These are phyloP conservation scores for Deinandra increscens DNA, from an alignment of 129 eudicot species.

Conservation along the genomic window DNA sequence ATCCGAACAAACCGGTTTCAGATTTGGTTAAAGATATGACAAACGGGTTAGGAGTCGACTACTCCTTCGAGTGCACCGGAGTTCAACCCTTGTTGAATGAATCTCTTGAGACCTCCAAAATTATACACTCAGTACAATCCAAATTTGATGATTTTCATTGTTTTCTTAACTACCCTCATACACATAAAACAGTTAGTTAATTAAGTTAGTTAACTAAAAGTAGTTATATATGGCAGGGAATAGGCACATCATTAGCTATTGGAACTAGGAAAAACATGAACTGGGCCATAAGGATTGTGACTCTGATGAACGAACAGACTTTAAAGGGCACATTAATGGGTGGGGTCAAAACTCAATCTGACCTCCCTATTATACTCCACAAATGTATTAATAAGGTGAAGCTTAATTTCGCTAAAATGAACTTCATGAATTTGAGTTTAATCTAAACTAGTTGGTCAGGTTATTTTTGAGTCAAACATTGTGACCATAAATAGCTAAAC, in stretches of 20 bases:
- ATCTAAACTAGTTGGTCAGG: too few species aligned
- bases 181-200: too few species aligned
- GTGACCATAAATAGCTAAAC: too few species aligned
- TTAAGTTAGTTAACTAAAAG: too few species aligned
- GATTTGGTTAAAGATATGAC: slow-evolving; percentile 47
- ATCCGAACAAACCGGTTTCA: slow-evolving; percentile 34
- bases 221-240: slow-evolving; percentile 40
- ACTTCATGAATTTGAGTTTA: too few species aligned
- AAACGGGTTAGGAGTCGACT: slow-evolving; percentile 52
- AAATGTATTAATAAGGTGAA: slow-evolving; percentile 20
- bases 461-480: too few species aligned
- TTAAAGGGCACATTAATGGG: slow-evolving; percentile 36
- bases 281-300: slow-evolving; percentile 20
- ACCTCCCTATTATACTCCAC: too few species aligned
- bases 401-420: too few species aligned
- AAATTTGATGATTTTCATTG: background rate
- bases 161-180: background rate
- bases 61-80: slow-evolving; percentile 54
- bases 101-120: slow-evolving; percentile 52
- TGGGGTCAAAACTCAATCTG: too few species aligned
- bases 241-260: slow-evolving; percentile 38
- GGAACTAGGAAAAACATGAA: slow-evolving; percentile 39
- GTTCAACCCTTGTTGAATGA: slow-evolving; percentile 42
- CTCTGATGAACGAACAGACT: slow-evolving; percentile 38
- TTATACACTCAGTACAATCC: slow-evolving; percentile 23